Evolutionary conservation across 2,329 filamentous ascomycete species (phyloP).

Genomic region (Diaporthe vexans): DNA sequence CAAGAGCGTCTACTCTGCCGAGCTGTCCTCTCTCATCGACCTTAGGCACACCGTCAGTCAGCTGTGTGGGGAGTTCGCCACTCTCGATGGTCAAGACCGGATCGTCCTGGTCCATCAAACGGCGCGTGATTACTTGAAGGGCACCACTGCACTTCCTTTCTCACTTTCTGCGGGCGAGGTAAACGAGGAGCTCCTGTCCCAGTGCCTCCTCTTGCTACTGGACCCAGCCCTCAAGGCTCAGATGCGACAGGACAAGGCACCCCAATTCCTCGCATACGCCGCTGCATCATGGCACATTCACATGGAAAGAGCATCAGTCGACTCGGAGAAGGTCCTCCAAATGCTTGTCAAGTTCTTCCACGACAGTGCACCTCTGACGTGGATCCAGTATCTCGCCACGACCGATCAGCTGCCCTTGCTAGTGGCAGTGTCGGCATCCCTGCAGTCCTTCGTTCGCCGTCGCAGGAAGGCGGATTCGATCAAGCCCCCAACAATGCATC

Average conservation of each 20-base stretch:
- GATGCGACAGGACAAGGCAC: background rate
- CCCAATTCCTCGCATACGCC: constrained; percentile 42
- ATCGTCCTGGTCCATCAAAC: constrained; percentile 39
- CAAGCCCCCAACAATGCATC: constrained; percentile 40
- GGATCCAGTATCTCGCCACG: constrained; percentile 46
- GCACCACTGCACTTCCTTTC: background rate
- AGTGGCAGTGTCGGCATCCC: constrained; percentile 35
- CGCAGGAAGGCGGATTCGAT: constrained; percentile 38
- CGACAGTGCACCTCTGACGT: constrained; percentile 42
- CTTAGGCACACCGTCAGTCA: constrained; percentile 42
- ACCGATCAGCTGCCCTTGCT: constrained; percentile 14
- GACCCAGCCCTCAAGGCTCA: constrained; percentile 6
- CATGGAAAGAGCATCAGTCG: constrained; percentile 39
- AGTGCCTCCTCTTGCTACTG: background rate
- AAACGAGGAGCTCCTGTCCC: constrained; percentile 19
- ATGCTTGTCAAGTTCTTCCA: constrained; percentile 44
- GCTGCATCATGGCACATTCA: constrained; percentile 45
- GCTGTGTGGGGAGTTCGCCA: constrained; percentile 45
- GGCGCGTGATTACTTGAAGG: constrained; percentile 9
- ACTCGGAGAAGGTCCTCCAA: constrained; percentile 42
- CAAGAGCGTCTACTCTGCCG: constrained; percentile 23
- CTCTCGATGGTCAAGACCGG: constrained; percentile 39
- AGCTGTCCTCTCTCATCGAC: constrained; percentile 42
- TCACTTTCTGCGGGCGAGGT: constrained; percentile 8
- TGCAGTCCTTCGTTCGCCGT: constrained; percentile 38